These are phyloP conservation scores for Claviceps quebecensis DNA, from an alignment of 2,329 filamentous ascomycete genomes.

Conservation along the genomic window DNA sequence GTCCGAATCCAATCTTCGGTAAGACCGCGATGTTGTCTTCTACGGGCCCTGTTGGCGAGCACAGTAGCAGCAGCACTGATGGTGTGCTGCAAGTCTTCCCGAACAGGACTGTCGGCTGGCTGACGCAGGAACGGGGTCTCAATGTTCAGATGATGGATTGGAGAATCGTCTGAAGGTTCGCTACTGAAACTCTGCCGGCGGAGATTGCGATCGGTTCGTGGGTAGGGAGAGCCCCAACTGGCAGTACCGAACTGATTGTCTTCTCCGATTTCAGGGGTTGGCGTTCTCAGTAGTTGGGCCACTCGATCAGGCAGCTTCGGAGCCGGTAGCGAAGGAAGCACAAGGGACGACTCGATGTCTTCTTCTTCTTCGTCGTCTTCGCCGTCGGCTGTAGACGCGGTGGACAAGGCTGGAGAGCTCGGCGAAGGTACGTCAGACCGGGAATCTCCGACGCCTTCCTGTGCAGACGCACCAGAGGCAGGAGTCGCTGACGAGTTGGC, in stretches of 20 bases:
- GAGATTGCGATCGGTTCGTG: conserved; percentile 43
- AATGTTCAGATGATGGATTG: conserved; percentile 46
- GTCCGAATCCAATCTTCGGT: conserved; percentile 80
- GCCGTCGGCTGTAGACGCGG: conserved; percentile 46
- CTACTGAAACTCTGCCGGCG: conserved; percentile 41
- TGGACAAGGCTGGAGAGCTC: conserved; percentile 45
- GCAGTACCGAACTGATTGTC: conserved; percentile 48
- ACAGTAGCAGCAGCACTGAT: conserved; percentile 45
- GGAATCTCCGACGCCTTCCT: conserved; percentile 35
- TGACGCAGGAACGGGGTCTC: conserved; percentile 48
- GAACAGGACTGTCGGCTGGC: conserved; percentile 26
- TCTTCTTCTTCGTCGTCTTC: conserved; percentile 26
- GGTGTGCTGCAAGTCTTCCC: conserved; percentile 16
- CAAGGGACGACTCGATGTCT: conserved; percentile 41
- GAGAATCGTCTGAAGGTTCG: conserved; percentile 44
- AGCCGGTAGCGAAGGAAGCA: conserved; percentile 43
- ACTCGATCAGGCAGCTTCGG: conserved; percentile 44
- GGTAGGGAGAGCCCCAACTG: conserved; percentile 87
- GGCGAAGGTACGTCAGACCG: conserved; percentile 24
- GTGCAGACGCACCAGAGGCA: conserved; percentile 48
- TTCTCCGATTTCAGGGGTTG: conserved; percentile 22
- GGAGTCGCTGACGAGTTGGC: conserved; percentile 31
- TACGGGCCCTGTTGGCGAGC: conserved; percentile 47
- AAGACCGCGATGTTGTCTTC: conserved; percentile 46
- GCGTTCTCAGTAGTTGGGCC: conserved; percentile 40